Evolutionary conservation across 2,329 filamentous ascomycete genomes (phyloP).

Genomic region (Xylariaceae sp.): DNA sequence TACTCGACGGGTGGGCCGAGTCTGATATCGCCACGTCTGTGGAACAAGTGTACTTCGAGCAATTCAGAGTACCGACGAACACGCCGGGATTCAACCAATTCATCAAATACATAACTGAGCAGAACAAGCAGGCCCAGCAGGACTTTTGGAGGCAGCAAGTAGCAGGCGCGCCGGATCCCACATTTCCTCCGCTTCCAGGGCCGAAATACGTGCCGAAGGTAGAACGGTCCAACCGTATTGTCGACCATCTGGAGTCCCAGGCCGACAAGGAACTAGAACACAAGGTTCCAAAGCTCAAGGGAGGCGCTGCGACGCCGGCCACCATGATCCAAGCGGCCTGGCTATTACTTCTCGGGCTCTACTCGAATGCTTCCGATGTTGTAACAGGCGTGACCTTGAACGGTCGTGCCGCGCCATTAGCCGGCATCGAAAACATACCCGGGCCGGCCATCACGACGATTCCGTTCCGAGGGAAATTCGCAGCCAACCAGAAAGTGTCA

Average conservation of each 20-base stretch:
- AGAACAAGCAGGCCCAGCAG: neutral
- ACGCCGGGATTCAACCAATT: neutral
- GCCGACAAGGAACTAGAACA: conserved; percentile 2
- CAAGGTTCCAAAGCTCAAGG: conserved; percentile 1
- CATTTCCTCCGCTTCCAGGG: neutral
- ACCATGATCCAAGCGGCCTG: conserved; percentile 7
- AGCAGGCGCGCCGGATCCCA: neutral
- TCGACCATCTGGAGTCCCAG: neutral
- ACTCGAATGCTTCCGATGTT: conserved; percentile 4
- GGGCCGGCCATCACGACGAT: conserved; percentile 9
- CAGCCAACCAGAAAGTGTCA: neutral
- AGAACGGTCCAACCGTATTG: neutral
- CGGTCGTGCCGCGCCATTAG: conserved; percentile 3
- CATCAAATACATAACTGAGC: neutral
- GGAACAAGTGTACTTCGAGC: conserved; percentile 2
- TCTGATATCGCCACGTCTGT: conserved; percentile 1
- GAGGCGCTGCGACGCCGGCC: neutral
- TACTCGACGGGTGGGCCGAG: conserved; percentile 5
- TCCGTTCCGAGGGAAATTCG: neutral
- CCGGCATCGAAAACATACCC: conserved; percentile 5
- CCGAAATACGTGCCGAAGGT: neutral
- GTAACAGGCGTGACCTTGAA: conserved; percentile 3
- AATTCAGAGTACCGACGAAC: neutral
- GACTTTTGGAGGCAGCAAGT: neutral
- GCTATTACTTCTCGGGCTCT: conserved; percentile 1